These are phyloP conservation scores for Camelina hispida DNA, from an alignment of 345 rosid species.

Conservation along the genomic window DNA sequence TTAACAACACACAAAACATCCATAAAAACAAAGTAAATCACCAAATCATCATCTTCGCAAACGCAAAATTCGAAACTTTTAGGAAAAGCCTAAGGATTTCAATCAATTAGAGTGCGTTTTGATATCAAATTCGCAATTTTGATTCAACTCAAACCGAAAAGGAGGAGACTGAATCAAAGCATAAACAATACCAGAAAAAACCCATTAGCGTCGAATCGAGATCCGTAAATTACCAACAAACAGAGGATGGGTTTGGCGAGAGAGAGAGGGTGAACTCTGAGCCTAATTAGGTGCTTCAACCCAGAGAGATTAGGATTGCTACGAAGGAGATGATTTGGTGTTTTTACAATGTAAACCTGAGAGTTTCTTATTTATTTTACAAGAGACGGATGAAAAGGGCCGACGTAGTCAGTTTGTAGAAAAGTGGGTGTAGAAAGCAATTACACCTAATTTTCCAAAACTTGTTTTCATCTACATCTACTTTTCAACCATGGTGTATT, in stretches of 20 bases:
- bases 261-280: background rate
- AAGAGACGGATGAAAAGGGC: background rate
- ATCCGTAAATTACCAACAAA: constrained; percentile 11
- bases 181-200: background rate
- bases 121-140: background rate
- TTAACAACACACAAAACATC: background rate
- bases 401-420: background rate
- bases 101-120: background rate
- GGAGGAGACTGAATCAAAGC: background rate
- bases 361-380: background rate
- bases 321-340: background rate
- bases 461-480: too few species aligned
- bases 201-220: constrained; percentile 19
- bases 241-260: constrained; percentile 3
- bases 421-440: too few species aligned
- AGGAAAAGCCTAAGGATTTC: background rate
- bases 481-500: too few species aligned
- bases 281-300: background rate
- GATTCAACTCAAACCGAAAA: background rate
- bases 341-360: background rate
- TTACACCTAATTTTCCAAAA: too few species aligned
- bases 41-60: background rate
- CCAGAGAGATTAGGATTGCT: background rate
- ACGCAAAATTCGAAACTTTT: background rate
- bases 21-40: background rate